A percentile compares a stretch with the other conserved stretches of the same genome.
Evolutionary conservation across 306 rosid genomes (phyloP).

Genomic region (Dalbergia cochinchinensis): DNA sequence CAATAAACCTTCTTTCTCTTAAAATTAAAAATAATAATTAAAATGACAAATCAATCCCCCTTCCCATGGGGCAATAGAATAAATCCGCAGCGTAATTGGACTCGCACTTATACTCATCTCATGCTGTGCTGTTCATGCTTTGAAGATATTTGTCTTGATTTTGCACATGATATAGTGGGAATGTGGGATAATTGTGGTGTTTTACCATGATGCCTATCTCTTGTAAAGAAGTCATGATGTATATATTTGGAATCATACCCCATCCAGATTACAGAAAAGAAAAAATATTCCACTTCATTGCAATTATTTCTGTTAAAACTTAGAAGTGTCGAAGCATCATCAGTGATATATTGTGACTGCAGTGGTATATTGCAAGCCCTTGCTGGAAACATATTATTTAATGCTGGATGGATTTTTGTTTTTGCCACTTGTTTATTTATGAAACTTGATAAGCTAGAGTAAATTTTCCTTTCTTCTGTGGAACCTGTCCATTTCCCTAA

Average conservation of each 20-base stretch:
- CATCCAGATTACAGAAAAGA: neutral
- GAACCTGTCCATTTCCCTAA: too few species aligned
- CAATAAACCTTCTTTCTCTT: neutral
- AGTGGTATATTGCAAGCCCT: neutral
- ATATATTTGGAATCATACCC: neutral
- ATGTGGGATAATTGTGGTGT: neutral
- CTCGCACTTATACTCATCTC: neutral
- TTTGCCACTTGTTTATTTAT: neutral
- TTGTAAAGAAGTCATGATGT: neutral
- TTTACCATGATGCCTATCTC: neutral
- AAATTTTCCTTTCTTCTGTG: neutral
- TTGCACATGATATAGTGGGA: neutral
- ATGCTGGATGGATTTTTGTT: slow-evolving; percentile 10
- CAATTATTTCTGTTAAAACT: neutral
- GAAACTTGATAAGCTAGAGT: slow-evolving; percentile 1
- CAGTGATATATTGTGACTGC: neutral
- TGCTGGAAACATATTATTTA: neutral
- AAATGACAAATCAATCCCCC: neutral
- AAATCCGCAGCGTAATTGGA: neutral
- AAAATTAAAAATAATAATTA: too few species aligned
- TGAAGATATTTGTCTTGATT: neutral
- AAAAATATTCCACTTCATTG: neutral
- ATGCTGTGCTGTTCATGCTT: neutral
- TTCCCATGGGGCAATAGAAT: too few species aligned
- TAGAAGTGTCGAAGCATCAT: neutral